Percentiles rank a stretch among this genome's conserved stretches.
phyloP scores from a whole-genome alignment of 805 yeast species.

The Metschnikowia lachancei region DNA sequence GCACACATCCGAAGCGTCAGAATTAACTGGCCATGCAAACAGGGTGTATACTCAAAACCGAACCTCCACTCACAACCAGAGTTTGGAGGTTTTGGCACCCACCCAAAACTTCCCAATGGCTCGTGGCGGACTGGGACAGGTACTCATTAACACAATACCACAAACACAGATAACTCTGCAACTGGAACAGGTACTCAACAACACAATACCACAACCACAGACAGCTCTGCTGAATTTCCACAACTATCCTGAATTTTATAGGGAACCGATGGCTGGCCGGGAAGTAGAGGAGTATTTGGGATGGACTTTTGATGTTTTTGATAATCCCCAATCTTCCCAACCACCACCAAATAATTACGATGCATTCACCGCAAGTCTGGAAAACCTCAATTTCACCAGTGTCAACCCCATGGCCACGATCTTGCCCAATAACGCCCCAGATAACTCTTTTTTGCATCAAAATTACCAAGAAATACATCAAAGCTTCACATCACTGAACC shows the following conservation, averaged over 20 bases:
- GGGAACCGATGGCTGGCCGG: constrained; percentile 1
- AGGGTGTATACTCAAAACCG: constrained; percentile 4
- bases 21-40: constrained; percentile 6
- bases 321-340: background rate
- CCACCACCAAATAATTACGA: background rate
- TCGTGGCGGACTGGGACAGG: background rate
- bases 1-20: constrained; percentile 7
- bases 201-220: background rate
- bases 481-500: background rate
- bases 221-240: background rate
- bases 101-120: background rate
- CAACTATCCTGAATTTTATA: constrained; percentile 1
- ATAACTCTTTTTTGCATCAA: background rate
- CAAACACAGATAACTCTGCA: background rate
- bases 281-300: constrained; percentile 4
- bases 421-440: background rate
- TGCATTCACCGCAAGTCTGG: background rate
- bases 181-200: background rate
- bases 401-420: too few species aligned
- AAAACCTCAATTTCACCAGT: background rate
- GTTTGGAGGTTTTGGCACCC: constrained; percentile 4
- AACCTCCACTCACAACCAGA: constrained; percentile 5
- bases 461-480: background rate
- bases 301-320: constrained; percentile 8
- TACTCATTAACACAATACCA: too few species aligned